These are phyloP conservation scores for Backusella psychrophila DNA, from an alignment of 192 early-diverging fungal genomes.

Conservation along the genomic window DNA sequence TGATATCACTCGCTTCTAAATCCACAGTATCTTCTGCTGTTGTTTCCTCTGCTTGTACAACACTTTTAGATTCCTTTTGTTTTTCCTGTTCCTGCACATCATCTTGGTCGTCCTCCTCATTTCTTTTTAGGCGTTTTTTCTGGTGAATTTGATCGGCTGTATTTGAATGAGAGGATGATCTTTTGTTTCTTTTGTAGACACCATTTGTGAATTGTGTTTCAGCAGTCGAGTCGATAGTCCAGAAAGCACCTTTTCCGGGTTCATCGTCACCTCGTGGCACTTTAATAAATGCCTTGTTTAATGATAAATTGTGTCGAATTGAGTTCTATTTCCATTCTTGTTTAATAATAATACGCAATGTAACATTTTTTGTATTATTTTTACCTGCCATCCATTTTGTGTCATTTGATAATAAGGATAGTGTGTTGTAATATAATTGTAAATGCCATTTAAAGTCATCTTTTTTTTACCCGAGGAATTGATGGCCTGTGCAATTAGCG, in stretches of 20 bases:
- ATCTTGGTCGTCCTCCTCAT: not conserved
- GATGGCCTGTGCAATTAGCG: conserved; percentile 90
- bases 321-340: conserved; percentile 67
- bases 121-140: not conserved
- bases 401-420: conserved; percentile 89
- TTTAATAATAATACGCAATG: not conserved
- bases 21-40: not conserved
- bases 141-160: not conserved
- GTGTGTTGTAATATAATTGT: conserved; percentile 76
- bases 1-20: not conserved
- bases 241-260: conserved; percentile 93
- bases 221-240: conserved; percentile 80
- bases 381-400: conserved; percentile 90
- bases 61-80: not conserved
- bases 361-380: not conserved
- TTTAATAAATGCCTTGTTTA: conserved; percentile 92
- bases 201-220: conserved; percentile 74
- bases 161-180: not conserved
- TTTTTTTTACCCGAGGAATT: conserved; percentile 64
- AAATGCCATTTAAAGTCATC: conserved; percentile 87
- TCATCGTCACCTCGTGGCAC: conserved; percentile 82
- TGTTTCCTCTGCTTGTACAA: not conserved
- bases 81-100: not conserved
- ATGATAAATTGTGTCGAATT: conserved; percentile 93
- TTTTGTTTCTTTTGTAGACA: conserved; percentile 32